Base-by-base conservation (phyloP, 2,329 filamentous ascomycete species). In the Ilyonectria robusta region DNA sequence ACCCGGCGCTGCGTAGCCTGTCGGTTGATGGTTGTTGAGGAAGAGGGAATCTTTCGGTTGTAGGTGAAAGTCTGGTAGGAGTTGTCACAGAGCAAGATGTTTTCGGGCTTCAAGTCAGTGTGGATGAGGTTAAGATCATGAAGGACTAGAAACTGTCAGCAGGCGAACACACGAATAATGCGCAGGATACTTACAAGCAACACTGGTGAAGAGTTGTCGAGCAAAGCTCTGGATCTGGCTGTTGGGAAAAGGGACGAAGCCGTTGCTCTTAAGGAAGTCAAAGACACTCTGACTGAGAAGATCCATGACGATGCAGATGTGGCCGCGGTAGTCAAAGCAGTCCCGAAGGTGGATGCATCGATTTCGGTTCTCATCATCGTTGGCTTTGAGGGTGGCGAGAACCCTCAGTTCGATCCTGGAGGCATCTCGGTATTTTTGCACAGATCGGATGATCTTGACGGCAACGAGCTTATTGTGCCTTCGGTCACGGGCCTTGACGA, bases 201-300 rank as follows among this genome's bases (percentile, higher is more conserved):
- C 97, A 77, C 95, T 98, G n/a, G 95, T 98, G 68, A 99, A 93
- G 17, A 99, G 86, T 79, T 99, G 96, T 56, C 95, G 91, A 54
- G 96, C 96, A 85, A 99, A 98, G 79, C 90, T 95, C 81, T 98
- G 96, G 66, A 99, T 99, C 81, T 99, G 96, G 72, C 95, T 98
- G 85, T 97, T 98, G 13, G 96, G 96, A 77, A 99, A 99, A 1
- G 96, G 96, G 19, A 97, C 94, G 78, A 99, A 99, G 71, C 90
- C 89, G 78, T 98, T 98, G 77, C 92, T 91, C 84, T 99, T 99
- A 54, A 99, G 87, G 75, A 99, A 99, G 82, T 99, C 96, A 79
- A 99, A 99, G 59, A 99, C 95, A 76, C 95, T 98, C 78, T 98
- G 95, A 54, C 95, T 95, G 35, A 98, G 88, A 4, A 92, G 82